Evolutionary conservation across 257 asterid species (phyloP).

Genomic region (Jaltomata sinuosa): DNA sequence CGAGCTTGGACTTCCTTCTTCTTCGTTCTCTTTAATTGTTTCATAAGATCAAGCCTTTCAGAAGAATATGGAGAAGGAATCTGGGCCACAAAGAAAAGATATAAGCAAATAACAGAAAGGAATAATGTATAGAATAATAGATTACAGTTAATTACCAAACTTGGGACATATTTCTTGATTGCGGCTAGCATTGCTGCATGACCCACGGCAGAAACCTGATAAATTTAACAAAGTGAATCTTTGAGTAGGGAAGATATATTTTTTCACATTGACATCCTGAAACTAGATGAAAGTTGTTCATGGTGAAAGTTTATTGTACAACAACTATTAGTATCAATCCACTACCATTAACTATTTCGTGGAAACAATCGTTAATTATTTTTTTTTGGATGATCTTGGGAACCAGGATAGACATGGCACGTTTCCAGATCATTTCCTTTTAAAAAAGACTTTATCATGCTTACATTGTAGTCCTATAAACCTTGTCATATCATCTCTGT

Average conservation of each 20-base stretch:
- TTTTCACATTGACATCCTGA: not conserved
- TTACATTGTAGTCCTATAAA: not conserved
- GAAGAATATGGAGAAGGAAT: conserved; percentile 76
- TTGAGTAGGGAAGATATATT: not conserved
- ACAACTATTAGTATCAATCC: not conserved
- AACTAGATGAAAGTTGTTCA: not conserved
- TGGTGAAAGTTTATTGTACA: not conserved
- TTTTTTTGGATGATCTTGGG: not conserved
- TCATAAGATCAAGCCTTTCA: conserved; percentile 49
- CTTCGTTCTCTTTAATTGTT: conserved; percentile 70
- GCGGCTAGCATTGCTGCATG: conserved; percentile 88
- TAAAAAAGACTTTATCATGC: not conserved
- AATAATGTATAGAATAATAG: not conserved
- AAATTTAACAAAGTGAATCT: not conserved
- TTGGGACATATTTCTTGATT: conserved; percentile 61
- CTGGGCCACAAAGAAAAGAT: conserved; percentile 19
- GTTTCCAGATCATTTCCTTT: not conserved
- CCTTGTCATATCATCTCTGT: not conserved
- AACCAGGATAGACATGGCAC: not conserved
- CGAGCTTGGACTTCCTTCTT: conserved; percentile 32
- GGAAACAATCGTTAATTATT: not conserved
- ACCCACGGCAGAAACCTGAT: conserved; percentile 73
- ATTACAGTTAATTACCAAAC: conserved; percentile 30
- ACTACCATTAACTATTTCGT: not conserved
- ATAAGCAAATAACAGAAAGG: not conserved